These are phyloP conservation scores for Barnettozyma sp. DNA, from an alignment of 805 yeast genomes.

Conservation along the genomic window DNA sequence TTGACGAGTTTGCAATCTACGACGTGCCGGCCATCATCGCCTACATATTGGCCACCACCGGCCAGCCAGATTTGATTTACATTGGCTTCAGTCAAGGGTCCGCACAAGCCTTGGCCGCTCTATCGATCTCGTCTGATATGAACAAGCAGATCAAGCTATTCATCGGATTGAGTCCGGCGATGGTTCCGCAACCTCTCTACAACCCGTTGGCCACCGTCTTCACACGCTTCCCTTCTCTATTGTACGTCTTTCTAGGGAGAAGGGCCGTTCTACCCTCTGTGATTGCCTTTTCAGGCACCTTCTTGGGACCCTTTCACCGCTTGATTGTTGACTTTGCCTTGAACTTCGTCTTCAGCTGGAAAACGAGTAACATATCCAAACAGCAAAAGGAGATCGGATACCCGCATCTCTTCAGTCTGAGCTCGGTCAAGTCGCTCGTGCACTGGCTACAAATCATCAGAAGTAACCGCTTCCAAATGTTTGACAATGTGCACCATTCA, in stretches of 20 bases:
- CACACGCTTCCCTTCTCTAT: constrained; percentile 65
- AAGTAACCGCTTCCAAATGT: constrained; percentile 78
- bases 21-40: constrained; percentile 85
- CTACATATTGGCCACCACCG: constrained; percentile 53
- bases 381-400: constrained; percentile 75
- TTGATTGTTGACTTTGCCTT: constrained; percentile 67
- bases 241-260: constrained; percentile 70
- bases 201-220: constrained; percentile 71
- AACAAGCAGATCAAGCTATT: constrained; percentile 50
- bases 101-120: constrained; percentile 85
- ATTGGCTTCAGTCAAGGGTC: constrained; percentile 93
- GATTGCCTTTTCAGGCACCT: constrained; percentile 68
- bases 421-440: constrained; percentile 88
- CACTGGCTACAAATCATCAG: constrained; percentile 93
- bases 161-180: constrained; percentile 88
- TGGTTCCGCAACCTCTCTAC: constrained; percentile 81
- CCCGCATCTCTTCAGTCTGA: constrained; percentile 83
- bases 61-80: constrained; percentile 54
- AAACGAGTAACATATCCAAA: constrained; percentile 57
- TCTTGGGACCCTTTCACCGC: constrained; percentile 71
- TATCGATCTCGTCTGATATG: constrained; percentile 60
- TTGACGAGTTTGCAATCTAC: constrained; percentile 87
- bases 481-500: constrained; percentile 47
- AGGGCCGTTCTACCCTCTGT: constrained; percentile 67
- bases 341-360: constrained; percentile 72